Base-by-base conservation (phyloP, 192 early-diverging fungal species). In the Backusella circina region DNA sequence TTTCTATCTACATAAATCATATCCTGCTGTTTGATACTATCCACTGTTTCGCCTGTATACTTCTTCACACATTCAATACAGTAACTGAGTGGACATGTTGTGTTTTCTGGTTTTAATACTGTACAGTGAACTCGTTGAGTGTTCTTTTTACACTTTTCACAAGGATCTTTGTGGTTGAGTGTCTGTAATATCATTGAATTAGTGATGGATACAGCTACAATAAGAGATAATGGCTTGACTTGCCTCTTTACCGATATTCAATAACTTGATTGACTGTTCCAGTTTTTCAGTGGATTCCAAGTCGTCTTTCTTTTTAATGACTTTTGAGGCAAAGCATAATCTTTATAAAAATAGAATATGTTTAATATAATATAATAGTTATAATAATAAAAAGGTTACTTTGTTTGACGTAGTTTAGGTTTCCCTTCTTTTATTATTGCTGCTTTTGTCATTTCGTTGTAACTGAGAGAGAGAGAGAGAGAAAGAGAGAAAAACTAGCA, bases 321-420 rank as follows among this genome's bases (percentile, higher is more conserved):
- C 10, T 16, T 37, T 41, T 28, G 26, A 41, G 5, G 68, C 30
- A 41, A 39, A 70, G 23, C 28, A 39, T 47, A 70, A 70, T 30
- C 36, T 44, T 28, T 70, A n/a, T 57, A 54, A 54, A 44, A 44
- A 44, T 23, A 57, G 1, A 6, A 2, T 57, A 7, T 2, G 2
- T 12, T 57, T 57, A n/a, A n/a, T n/a, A n/a, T 57, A 66, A 66
- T 66, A 66, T 3, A 39, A 23, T 1, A 38, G 8, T 31, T 1
- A 39, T 38, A 37, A 39, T 37, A 26, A 41, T 41, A 35, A 38
- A 2, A 26, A 28, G 1, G 15, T 47, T 70, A 70, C 69, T 70
- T 70, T 70, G 69, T 70, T 31, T 70, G 69, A 41, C 39, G 69
- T 44, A 47, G 39, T 23, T 70, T 70, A 0, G 69, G 39, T 70